phyloP scores from a whole-genome alignment of 2,329 filamentous ascomycete species.

The Teratosphaeria nubilosa region DNA sequence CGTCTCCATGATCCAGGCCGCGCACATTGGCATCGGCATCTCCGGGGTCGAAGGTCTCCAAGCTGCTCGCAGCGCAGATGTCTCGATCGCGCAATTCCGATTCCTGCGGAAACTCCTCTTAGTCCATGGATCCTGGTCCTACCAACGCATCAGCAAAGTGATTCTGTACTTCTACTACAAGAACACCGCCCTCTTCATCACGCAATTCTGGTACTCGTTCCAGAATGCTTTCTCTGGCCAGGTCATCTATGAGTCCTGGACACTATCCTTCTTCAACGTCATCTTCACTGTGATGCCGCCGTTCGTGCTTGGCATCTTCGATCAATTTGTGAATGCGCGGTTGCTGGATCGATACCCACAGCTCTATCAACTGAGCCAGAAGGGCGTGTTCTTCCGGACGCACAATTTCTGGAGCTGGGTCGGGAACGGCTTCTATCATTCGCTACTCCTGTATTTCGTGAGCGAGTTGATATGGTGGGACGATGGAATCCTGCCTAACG shows the following conservation, averaged over 20 bases:
- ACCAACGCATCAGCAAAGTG: constrained; percentile 91
- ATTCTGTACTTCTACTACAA: constrained; percentile 99
- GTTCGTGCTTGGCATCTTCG: constrained; percentile 88
- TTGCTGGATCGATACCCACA: constrained; percentile 93
- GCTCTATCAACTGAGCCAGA: constrained; percentile 85
- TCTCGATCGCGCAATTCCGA: constrained; percentile 91
- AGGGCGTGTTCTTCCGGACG: constrained; percentile 85
- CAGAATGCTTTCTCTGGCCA: constrained; percentile 97
- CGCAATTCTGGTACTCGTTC: constrained; percentile 96
- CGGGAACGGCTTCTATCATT: constrained; percentile 89
- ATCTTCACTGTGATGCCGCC: constrained; percentile 93
- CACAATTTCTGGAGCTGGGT: constrained; percentile 92
- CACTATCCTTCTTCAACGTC: constrained; percentile 98
- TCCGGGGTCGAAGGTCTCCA: constrained; percentile 95
- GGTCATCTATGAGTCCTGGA: constrained; percentile 99
- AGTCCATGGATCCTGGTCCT: constrained; percentile 95
- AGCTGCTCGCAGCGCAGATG: constrained; percentile 88
- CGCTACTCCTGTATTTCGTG: constrained; percentile 80
- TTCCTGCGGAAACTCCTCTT: constrained; percentile 88
- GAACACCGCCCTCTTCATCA: constrained; percentile 97
- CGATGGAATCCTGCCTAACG: constrained; percentile 70
- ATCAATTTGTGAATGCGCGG: constrained; percentile 92
- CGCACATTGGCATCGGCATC: constrained; percentile 95
- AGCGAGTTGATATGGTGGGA: constrained; percentile 70
- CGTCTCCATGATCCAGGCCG: constrained; percentile 99